phyloP scores from a whole-genome alignment of 768 basidiomycete species.

The Leucocoprinus sp. region DNA sequence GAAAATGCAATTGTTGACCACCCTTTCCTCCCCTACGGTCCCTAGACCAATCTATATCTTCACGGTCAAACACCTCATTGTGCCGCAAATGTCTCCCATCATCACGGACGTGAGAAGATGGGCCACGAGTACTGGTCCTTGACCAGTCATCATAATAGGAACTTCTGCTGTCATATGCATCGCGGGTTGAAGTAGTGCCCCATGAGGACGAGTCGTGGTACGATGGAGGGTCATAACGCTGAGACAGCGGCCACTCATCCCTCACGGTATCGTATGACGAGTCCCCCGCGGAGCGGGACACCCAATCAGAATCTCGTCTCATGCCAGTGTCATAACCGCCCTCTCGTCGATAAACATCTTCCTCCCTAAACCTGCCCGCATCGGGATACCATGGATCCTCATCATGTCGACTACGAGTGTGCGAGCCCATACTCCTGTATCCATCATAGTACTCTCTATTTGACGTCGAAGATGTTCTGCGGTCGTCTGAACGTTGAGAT shows the following conservation, averaged over 20 bases:
- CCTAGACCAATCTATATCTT: conserved; percentile 26
- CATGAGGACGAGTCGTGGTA: conserved; percentile 41
- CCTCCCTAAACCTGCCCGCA: conserved; percentile 36
- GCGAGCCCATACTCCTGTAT: conserved; percentile 47
- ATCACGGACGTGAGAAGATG: conserved; percentile 16
- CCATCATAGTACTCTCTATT: conserved; percentile 35
- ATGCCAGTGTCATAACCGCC: conserved; percentile 38
- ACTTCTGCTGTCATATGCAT: conserved; percentile 31
- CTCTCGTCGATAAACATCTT: conserved; percentile 41
- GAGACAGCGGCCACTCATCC: conserved; percentile 45
- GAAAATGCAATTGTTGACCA: conserved; percentile 24
- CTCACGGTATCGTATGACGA: conserved; percentile 33
- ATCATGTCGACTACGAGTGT: conserved; percentile 45
- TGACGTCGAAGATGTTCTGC: conserved; percentile 37
- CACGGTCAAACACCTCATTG: conserved; percentile 24
- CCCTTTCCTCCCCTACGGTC: conserved; percentile 35
- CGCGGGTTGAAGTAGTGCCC: conserved; percentile 23
- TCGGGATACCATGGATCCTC: conserved; percentile 48
- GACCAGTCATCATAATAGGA: conserved; percentile 25
- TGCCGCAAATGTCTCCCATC: conserved; percentile 30
- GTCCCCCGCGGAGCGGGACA: conserved; percentile 26
- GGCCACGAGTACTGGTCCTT: conserved; percentile 21
- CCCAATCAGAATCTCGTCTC: conserved; percentile 40
- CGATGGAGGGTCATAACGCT: conserved; percentile 34
- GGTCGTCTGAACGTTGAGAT: conserved; percentile 40